Base-by-base conservation (phyloP, 768 basidiomycete genomes). In the Dacryopinax spathularia region DNA sequence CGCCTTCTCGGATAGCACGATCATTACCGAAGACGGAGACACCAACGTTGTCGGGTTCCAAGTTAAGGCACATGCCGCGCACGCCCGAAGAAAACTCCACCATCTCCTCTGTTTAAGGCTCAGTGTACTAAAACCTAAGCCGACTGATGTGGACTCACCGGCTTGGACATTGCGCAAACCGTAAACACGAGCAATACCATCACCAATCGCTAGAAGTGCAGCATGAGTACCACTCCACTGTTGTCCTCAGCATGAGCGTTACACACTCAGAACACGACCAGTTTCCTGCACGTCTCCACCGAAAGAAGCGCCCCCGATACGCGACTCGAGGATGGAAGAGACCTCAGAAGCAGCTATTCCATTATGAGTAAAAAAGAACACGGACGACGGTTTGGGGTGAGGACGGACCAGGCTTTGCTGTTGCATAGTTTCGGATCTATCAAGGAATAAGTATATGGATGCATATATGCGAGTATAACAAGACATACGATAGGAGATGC, bases 1-100 rank as follows among this genome's bases (percentile, higher is more conserved):
- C 96, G 72, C 95, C 96, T 80, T 98, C 96, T 84, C 94, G 94
- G 85, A 98, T 98, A 81, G 88, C 84, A 83, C 90, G 90, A 78
- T 91, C 89, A 74, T 88, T 89, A 84, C 88, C 89, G 83, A 99
- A 99, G 81, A 98, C 94, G 81, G 96, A 92, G 74, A 99, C 92
- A 91, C 96, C 96, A 82, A 98, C 95, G 73, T 97, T 97, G 87
- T 98, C 96, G 79, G 95, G 92, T 80, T 99, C 96, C 86, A 99
- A 88, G 89, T 99, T 99, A 78, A 99, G 79, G 78, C 94, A 97
- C 96, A 99, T 99, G 83, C 96, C 96, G 76, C 96, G 94, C 72
- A 99, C 86, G 78, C 96, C 96, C 61, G 96, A 98, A 60, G 95
- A 91, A 84, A 99, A 99, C 84, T 99, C 96, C 84, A 99, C 96